Conservation (phyloP, 768 basidiomycete species). For the Cystofilobasidium macerans region DNA sequence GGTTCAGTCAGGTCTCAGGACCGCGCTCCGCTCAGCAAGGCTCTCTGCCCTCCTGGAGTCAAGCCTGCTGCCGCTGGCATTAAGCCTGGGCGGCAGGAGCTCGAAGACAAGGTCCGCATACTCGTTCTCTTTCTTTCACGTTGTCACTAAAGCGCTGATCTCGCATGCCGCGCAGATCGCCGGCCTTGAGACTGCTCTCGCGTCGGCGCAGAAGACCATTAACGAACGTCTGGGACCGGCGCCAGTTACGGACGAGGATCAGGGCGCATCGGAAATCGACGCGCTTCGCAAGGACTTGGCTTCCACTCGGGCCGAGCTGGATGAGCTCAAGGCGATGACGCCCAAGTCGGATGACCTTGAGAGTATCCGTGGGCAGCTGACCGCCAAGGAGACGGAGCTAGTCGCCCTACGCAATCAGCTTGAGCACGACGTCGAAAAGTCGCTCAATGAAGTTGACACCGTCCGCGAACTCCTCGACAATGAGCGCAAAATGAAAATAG, state of each 20-base stretch:
- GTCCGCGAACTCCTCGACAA: slow-evolving; percentile 2
- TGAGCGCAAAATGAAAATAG: neutral
- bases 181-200: slow-evolving; percentile 5
- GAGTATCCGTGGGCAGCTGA: neutral
- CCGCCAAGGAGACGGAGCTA: slow-evolving; percentile 4
- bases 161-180: too few species aligned
- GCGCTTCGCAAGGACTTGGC: slow-evolving; percentile 2
- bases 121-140: neutral
- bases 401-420: neutral
- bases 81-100: slow-evolving; percentile 14
- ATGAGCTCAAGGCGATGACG: neutral
- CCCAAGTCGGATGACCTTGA: slow-evolving; percentile 12
- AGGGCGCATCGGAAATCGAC: neutral
- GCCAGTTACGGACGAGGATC: neutral
- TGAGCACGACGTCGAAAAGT: slow-evolving; percentile 11
- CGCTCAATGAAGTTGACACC: neutral
- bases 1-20: neutral
- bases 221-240: neutral
- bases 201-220: slow-evolving; percentile 5
- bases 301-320: neutral
- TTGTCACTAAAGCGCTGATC: too few species aligned
- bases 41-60: neutral
- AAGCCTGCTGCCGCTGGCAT: neutral
- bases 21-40: slow-evolving; percentile 1
- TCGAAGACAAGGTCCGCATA: slow-evolving; percentile 16